Percentiles rank a stretch among this genome's conserved stretches.
phyloP scores from a whole-genome alignment of 1,284 basidiomycete genomes.

The Cryptococcus sp. region DNA sequence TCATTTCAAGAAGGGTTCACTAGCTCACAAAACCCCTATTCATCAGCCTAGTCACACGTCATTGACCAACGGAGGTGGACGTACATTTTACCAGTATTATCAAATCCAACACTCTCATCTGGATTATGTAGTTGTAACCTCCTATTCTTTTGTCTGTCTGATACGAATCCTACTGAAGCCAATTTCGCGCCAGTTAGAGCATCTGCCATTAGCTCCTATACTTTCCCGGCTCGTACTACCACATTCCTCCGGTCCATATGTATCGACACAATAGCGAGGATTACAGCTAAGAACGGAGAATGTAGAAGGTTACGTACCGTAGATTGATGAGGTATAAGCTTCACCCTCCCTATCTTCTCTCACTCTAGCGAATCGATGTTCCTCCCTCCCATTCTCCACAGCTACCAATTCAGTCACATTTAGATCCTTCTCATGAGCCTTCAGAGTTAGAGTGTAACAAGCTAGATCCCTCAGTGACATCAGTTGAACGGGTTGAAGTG shows the following conservation, averaged over 20 bases:
- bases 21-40: slow-evolving; percentile 22
- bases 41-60: slow-evolving; percentile 1
- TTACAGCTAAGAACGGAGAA: neutral
- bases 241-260: neutral
- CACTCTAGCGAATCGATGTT: slow-evolving; percentile 32
- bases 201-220: slow-evolving; percentile 18
- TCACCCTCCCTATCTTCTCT: slow-evolving; percentile 27
- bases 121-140: slow-evolving; percentile 44
- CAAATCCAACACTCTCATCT: slow-evolving; percentile 39
- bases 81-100: slow-evolving; percentile 41
- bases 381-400: slow-evolving; percentile 17
- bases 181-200: slow-evolving; percentile 38
- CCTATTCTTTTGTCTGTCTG: slow-evolving; percentile 34
- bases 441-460: slow-evolving; percentile 33
- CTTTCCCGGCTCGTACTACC: too few relatives aligned
- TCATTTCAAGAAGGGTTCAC: neutral
- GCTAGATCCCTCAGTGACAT: slow-evolving; percentile 39
- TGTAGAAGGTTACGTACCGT: slow-evolving; percentile 27
- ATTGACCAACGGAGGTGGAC: slow-evolving; percentile 7
- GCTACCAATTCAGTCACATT: slow-evolving; percentile 21
- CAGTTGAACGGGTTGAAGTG: neutral
- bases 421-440: slow-evolving; percentile 15
- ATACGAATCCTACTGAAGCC: slow-evolving; percentile 28
- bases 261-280: neutral
- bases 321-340: slow-evolving; percentile 30